These are phyloP conservation scores for Termitomyces sp. DNA, from an alignment of 768 basidiomycete genomes.

Conservation along the genomic window DNA sequence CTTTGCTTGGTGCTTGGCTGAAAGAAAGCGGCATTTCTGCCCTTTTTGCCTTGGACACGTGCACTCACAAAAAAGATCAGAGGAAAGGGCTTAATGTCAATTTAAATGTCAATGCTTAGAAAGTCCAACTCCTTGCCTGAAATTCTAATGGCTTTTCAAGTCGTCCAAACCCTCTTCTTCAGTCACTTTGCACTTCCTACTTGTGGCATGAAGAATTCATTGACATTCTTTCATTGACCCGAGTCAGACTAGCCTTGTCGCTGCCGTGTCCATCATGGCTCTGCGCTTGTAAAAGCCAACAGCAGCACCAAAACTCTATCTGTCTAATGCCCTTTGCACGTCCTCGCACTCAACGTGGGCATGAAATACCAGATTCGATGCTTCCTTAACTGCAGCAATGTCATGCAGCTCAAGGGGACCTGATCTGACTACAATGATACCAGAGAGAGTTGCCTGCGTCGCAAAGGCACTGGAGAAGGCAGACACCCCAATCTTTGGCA, in stretches of 20 bases:
- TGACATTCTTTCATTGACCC: constrained; percentile 84
- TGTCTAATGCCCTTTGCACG: constrained; percentile 72
- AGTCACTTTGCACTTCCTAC: constrained; percentile 32
- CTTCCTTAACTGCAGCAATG: constrained; percentile 88
- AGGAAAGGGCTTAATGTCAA: constrained; percentile 91
- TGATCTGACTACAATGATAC: constrained; percentile 86
- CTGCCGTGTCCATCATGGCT: constrained; percentile 70
- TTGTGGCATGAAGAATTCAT: constrained; percentile 83
- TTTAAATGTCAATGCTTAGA: constrained; percentile 92
- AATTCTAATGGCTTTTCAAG: constrained; percentile 39
- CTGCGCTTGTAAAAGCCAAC: constrained; percentile 71
- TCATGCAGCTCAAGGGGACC: constrained; percentile 96
- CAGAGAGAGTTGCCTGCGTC: constrained; percentile 64
- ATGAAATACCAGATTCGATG: constrained; percentile 99
- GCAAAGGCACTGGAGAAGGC: constrained; percentile 62
- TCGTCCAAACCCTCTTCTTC: constrained; percentile 28
- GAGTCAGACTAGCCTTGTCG: constrained; percentile 87
- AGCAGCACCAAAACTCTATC: constrained; percentile 54
- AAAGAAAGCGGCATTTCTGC: constrained; percentile 94
- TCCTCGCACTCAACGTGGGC: constrained; percentile 94
- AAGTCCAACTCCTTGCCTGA: constrained; percentile 69
- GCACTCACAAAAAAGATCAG: constrained; percentile 95
- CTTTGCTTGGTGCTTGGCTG: constrained; percentile 87
- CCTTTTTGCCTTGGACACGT: constrained; percentile 92
- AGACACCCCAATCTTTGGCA: constrained; percentile 91